phyloP scores from a whole-genome alignment of 352 stramenopile genomes.

The Saprolegnia diclina region DNA sequence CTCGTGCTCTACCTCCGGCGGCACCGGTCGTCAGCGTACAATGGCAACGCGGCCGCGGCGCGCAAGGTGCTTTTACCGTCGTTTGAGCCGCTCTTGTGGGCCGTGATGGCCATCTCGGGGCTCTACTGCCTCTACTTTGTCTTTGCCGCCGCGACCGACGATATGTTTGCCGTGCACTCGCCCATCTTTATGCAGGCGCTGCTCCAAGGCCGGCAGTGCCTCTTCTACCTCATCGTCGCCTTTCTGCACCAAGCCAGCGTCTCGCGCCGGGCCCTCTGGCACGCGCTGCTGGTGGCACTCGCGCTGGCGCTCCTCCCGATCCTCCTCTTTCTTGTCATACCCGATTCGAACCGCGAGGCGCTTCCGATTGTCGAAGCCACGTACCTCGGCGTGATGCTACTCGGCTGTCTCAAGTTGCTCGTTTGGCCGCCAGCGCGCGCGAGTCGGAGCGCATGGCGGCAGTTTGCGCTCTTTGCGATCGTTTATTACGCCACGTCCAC shows the following conservation, averaged over 20 bases:
- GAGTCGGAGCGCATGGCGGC: not conserved
- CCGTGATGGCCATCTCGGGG: not conserved
- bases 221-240: not conserved
- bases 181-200: not conserved
- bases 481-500: not conserved
- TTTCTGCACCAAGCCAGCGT: not conserved
- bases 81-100: slow-evolving; percentile 36
- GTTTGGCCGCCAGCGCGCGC: not conserved
- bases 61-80: slow-evolving; percentile 55
- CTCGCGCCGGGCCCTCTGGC: not conserved
- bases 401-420: not conserved
- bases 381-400: not conserved
- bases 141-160: not conserved
- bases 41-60: slow-evolving; percentile 38
- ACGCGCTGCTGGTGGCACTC: not conserved
- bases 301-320: not conserved
- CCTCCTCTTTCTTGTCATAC: not conserved
- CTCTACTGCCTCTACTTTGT: slow-evolving; percentile 4
- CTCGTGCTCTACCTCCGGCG: slow-evolving; percentile 49
- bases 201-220: not conserved
- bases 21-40: slow-evolving; percentile 46
- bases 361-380: not conserved
- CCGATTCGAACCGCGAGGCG: not conserved
- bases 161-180: not conserved
- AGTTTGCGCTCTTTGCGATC: not conserved